These are phyloP conservation scores for Hygrophila difformis DNA, from an alignment of 257 asterid genomes.

Conservation along the genomic window DNA sequence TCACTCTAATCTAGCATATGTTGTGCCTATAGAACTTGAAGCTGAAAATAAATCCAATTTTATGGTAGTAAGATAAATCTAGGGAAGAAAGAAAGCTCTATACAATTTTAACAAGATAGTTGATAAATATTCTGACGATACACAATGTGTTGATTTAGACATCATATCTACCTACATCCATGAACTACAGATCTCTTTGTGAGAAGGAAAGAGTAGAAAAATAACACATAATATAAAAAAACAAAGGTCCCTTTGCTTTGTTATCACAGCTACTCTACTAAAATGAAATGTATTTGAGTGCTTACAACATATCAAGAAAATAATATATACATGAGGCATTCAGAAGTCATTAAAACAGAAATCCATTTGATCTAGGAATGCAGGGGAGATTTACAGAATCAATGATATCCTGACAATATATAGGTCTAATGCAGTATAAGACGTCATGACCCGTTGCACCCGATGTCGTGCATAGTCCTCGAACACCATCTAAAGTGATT, in stretches of 20 bases:
- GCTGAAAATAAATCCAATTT: too few species aligned
- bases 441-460: slow-evolving; percentile 99
- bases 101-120: too few species aligned
- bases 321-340: not conserved
- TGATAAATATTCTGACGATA: too few species aligned
- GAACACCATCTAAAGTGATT: slow-evolving; percentile 86
- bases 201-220: not conserved
- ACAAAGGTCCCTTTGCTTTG: not conserved
- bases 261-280: not conserved
- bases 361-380: not conserved
- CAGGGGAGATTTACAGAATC: slow-evolving; percentile 54
- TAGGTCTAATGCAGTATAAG: slow-evolving; percentile 96
- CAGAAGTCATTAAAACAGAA: not conserved
- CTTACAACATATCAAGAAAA: slow-evolving; percentile 1
- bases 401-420: slow-evolving; percentile 89
- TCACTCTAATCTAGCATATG: too few species aligned
- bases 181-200: not conserved
- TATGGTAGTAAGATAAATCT: too few species aligned
- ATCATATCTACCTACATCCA: too few species aligned
- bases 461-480: slow-evolving; percentile 82
- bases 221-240: not conserved
- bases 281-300: slow-evolving; percentile 9
- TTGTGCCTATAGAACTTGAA: too few species aligned
- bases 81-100: too few species aligned
- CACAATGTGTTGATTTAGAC: too few species aligned